Evolutionary conservation across 768 basidiomycete species (phyloP), one percentile per base, ranked within the genome.

Genomic region (Calocera viscosa): DNA sequence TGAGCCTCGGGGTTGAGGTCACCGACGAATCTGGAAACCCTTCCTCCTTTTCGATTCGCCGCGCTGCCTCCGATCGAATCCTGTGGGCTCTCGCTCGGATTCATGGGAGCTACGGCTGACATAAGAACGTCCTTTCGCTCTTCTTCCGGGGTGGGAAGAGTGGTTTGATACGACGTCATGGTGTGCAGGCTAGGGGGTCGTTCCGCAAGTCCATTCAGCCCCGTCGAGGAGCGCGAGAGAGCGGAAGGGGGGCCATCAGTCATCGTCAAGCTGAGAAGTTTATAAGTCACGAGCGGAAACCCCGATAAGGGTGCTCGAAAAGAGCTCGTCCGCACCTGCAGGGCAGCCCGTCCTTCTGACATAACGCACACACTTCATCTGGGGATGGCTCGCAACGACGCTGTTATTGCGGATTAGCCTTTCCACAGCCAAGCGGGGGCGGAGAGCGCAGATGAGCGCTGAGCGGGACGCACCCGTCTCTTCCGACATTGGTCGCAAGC

Each of bases 401-500:
- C 53, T 60, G 30, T 32, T 5, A 19, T 10, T 8, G 53, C 53
- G 26, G 53, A 60, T 60, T 22, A 60, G 53, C 30, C 43, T 19
- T 19, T 47, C 24, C 43, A 17, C 11, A 32, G 53, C 16, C 53
- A 32, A 60, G 53, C 53, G 53, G 30, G n/a, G 35, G 30, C 30
- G 53, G 53, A 60, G 24, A 32, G 53, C 24, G 53, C 11, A 22
- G 26, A 60, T 2, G 53, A 60, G 53, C 11, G 53, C 53, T 28
- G 30, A 60, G 53, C 53, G 53, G 24, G 26, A 60, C 53, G 53
- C 22, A 60, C 53, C 53, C 53, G 53, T 32, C 53, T 60, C 53
- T 60, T 60, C 53, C 53, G 53, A 26, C 53, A 60, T 26, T 60
- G 53, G 53, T 60, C 53, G 53, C 53, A 60, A 60, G 53, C 53